Evolutionary conservation across 768 basidiomycete species (phyloP), one percentile per base, ranked within the genome.

Genomic region (Multifurca ochricompacta): DNA sequence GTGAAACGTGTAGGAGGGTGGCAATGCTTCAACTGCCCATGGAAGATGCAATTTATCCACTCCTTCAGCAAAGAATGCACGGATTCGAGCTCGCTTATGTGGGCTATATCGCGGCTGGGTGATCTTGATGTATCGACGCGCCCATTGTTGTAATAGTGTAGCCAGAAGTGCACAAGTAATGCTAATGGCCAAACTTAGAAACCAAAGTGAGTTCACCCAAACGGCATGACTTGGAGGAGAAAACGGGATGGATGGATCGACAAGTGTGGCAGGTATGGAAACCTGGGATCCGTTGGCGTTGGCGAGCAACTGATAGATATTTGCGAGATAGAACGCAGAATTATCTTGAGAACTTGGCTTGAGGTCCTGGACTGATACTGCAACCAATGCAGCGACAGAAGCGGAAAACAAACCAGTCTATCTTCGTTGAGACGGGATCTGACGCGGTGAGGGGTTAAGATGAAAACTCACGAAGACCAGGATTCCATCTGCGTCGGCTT

Each of bases 191-290:
- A 54, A 16, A 32, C 53, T 54, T n/a, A 54, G 14, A 18, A 39
- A 48, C 53, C 53, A 54, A 19, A 54, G 53, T 23, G 44, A n/a
- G 27, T 54, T 54, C 18, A 54, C 53, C 23, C 45, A 41, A 8
- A 54, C 13, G n/a, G 32, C 21, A 25, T 19, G 41, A 18, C 1
- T 23, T 4, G 49, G 39, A 3, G 37, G 49, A n/a, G 28, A 21
- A 10, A 30, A 19, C 16, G 18, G 3, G 18, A 9, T 21, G n/a
- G 39, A 19, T 27, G 49, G 39, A 13, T 8, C n/a, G n/a, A n/a
- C n/a, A n/a, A n/a, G n/a, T n/a, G 25, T 25, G 16, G 27, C 19
- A 44, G 42, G 14, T 21, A 44, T 16, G 42, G 27, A 28, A 28
- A 28, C 7, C 5, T 19, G 6, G 30, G n/a, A 25, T 37, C 11